phyloP scores from a whole-genome alignment of 2,329 filamentous ascomycete genomes.

The Penicillium sp. region DNA sequence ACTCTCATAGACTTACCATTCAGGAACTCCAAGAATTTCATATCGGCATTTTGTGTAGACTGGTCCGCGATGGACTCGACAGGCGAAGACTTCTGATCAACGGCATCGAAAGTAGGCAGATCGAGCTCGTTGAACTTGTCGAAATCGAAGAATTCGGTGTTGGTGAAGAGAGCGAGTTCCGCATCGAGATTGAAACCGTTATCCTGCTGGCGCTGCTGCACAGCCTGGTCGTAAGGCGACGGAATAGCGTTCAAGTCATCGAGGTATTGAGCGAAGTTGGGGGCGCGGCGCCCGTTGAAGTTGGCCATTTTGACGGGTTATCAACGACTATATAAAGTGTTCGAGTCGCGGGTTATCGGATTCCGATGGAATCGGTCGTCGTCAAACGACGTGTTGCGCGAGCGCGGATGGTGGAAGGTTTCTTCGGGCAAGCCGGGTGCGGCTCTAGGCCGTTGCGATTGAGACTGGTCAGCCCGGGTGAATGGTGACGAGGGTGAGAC shows the following conservation, averaged over 20 bases:
- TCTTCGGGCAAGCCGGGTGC: conserved; percentile 28
- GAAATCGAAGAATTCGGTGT: conserved; percentile 81
- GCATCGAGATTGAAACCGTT: conserved; percentile 70
- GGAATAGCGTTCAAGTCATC: conserved; percentile 79
- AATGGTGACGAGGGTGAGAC: not conserved
- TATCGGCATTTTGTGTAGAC: conserved; percentile 37
- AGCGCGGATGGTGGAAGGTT: conserved; percentile 20
- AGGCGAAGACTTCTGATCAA: conserved; percentile 39
- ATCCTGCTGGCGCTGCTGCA: conserved; percentile 63
- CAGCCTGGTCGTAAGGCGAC: conserved; percentile 67
- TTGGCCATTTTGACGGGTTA: conserved; percentile 64
- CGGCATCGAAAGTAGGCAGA: conserved; percentile 41
- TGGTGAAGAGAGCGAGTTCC: conserved; percentile 79
- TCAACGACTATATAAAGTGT: conserved; percentile 10
- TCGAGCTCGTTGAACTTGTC: conserved; percentile 56
- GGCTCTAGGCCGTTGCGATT: conserved; percentile 19
- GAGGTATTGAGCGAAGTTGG: conserved; percentile 89
- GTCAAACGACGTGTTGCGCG: conserved; percentile 13
- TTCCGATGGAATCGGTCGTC: not conserved
- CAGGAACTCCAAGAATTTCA: conserved; percentile 51
- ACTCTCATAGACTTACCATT: conserved; percentile 47
- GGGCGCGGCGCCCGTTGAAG: conserved; percentile 76
- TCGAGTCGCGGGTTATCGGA: conserved; percentile 6
- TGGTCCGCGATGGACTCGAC: conserved; percentile 29
- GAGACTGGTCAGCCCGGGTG: conserved; percentile 6